Conservation (phyloP, 176 grass and related monocot genomes). For the Oryza rufipogon region DNA sequence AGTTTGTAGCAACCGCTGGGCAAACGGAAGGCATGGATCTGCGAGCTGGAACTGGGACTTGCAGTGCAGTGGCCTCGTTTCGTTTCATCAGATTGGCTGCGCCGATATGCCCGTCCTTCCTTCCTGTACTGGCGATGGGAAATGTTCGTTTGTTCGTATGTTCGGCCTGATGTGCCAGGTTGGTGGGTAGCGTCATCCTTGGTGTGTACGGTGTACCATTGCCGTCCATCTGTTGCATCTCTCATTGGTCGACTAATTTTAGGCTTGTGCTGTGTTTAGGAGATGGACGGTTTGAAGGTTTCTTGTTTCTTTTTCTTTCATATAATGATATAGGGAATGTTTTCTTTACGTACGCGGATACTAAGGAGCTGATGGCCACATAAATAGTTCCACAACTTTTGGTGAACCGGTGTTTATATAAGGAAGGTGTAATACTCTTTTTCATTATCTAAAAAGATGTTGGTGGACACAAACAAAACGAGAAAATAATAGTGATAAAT, state of each 20-base stretch:
- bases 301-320: no score
- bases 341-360: not conserved
- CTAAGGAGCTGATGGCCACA: not conserved
- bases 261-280: not conserved
- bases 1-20: conserved; percentile 40
- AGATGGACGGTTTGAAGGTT: not conserved
- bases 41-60: conserved; percentile 50
- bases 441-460: not conserved
- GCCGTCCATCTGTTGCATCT: conserved; percentile 26
- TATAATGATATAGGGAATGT: not conserved
- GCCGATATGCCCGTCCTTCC: not conserved
- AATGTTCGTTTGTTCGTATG: not conserved
- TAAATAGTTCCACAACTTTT: not conserved
- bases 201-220: not conserved
- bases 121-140: conserved; percentile 38
- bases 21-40: conserved; percentile 46
- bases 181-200: conserved; percentile 16
- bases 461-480: not conserved
- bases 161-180: conserved; percentile 39
- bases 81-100: conserved; percentile 38
- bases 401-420: not conserved
- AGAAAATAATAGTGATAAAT: not conserved
- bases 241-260: conserved; percentile 7
- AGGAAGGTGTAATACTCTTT: not conserved
- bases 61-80: conserved; percentile 5